Evolutionary conservation across 2,329 filamentous ascomycete species (phyloP), one percentile per base, ranked within the genome.

Genomic region (Akanthomyces uredinophilus): DNA sequence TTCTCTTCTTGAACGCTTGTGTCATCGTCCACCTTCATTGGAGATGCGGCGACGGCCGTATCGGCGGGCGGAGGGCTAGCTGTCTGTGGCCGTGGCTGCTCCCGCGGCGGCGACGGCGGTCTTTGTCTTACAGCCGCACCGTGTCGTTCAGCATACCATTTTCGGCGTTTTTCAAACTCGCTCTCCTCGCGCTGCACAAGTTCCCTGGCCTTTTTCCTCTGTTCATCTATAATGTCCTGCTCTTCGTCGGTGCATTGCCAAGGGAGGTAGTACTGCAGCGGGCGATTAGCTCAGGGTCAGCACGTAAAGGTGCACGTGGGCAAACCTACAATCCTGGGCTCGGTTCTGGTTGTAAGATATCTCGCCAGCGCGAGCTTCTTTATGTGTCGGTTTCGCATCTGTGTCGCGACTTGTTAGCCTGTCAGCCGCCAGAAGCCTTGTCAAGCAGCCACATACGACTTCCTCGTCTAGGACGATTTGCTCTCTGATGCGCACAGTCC

Each of bases 361-460:
- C 85, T 83, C 35, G 94, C 92, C 75, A 81, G 83, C 29, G 87
- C 83, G 50, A 90, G 78, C 76, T 92, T 78, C 69, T 90, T 91
- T 57, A 81, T 77, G 74, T 97, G 93, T 61, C 86, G 86, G 53
- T 86, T 83, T 61, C 80, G 82, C 89, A 96, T 90, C 90, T 94
- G 22, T 22, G n/a, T 3, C 20, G n/a, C 43, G 10, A 32, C n/a
- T 55, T 55, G 64, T 73, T 51, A 73, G 64, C 27, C 14, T 18
- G 13, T 4, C 32, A 32, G 50, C 50, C 13, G 37, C 37, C 22
- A 29, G 20, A 46, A 5, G 32, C 54, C 11, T 24, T n/a, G n/a
- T 41, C 16, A 50, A 13, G 20, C 27, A 56, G 24, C 22, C 27
- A 82, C 89, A 67, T 77, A 96, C 92, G 73, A 87, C 84, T 75